These are phyloP conservation scores for Paxillus involutus DNA, from an alignment of 768 basidiomycete species.

Conservation along the genomic window DNA sequence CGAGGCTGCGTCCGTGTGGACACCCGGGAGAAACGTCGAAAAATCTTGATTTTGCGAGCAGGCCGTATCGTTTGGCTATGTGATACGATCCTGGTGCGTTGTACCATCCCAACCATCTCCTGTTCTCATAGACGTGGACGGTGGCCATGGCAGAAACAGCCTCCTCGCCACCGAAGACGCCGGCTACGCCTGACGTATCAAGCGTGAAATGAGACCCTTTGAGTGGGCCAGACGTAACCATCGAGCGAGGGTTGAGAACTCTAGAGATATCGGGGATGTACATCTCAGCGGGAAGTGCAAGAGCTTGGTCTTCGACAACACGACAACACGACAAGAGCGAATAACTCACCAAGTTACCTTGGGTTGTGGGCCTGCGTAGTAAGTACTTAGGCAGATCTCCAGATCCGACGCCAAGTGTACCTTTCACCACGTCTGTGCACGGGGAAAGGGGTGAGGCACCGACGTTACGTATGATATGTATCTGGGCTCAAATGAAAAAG, in stretches of 20 bases:
- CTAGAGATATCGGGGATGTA: conserved; percentile 19
- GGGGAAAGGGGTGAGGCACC: conserved; percentile 12
- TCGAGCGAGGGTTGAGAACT: conserved; percentile 12
- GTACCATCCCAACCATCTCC: conserved; percentile 38
- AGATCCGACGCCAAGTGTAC: no score
- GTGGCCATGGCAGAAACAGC: conserved; percentile 39
- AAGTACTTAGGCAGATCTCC: no score
- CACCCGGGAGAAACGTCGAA: conserved; percentile 36
- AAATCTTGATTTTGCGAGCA: conserved; percentile 32
- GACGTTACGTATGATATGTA: conserved; percentile 24
- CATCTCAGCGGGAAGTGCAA: conserved; percentile 17
- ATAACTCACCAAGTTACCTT: background rate
- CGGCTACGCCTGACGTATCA: conserved; percentile 34
- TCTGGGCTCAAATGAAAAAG: conserved; percentile 48
- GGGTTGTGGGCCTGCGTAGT: no score
- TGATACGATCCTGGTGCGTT: conserved; percentile 37
- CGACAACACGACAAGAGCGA: background rate
- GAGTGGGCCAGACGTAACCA: conserved; percentile 10
- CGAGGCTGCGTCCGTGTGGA: conserved; percentile 29
- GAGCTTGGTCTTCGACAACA: background rate
- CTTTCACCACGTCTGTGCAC: no score
- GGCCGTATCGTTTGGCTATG: conserved; percentile 33
- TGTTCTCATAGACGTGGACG: conserved; percentile 33
- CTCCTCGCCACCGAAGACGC: conserved; percentile 39
- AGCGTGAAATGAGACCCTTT: conserved; percentile 25